Evolutionary conservation across 768 basidiomycete genomes (phyloP), one percentile per base, ranked within the genome.

Genomic region (Boletus huronensis): DNA sequence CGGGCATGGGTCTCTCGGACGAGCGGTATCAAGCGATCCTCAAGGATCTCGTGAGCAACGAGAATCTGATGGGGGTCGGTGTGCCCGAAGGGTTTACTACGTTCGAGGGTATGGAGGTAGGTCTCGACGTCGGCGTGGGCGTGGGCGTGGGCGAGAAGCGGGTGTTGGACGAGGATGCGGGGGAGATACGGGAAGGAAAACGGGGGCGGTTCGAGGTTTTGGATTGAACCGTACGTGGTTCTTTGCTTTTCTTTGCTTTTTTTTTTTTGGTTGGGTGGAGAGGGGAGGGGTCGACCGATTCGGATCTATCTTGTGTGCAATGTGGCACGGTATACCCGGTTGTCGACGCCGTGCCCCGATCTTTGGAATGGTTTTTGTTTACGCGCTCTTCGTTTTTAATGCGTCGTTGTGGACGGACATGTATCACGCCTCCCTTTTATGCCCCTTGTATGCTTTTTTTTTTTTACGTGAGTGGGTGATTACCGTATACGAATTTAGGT

Each of bases 1-100:
- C 87, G 16, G 88, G 85, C 17, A 88, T 94, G 83, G 93, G 93
- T 13, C 80, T 95, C 51, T 82, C 86, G 16, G 92, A 95, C 62
- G 90, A 94, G 66, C 90, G 93, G 70, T 97, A 95, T 73, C 81
- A 81, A 51, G 68, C 82, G 57, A 90, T 95, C 53, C 69, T 95
- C 59, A 83, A 85, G 68, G 85, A 82, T 50, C 77, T 93, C 54
- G 82, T 90, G 40, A 80, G 73, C 64, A 83, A 80, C 29, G 88
- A 88, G 59, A 76, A 77, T 5, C 78, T 87, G 64, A 70, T 75
- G 69, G 77, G 74, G 14, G 64, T 77, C 26, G 74, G 76, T 21
- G 63, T 70, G 17, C 11, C 67, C 5, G 69, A 69, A 35, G 70
- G 57, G 2, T 62, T 68, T 23, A 6, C 46, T 21, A 35, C 49